Base-by-base conservation (phyloP, 257 asterid genomes). In the Solanum neorickii region DNA sequence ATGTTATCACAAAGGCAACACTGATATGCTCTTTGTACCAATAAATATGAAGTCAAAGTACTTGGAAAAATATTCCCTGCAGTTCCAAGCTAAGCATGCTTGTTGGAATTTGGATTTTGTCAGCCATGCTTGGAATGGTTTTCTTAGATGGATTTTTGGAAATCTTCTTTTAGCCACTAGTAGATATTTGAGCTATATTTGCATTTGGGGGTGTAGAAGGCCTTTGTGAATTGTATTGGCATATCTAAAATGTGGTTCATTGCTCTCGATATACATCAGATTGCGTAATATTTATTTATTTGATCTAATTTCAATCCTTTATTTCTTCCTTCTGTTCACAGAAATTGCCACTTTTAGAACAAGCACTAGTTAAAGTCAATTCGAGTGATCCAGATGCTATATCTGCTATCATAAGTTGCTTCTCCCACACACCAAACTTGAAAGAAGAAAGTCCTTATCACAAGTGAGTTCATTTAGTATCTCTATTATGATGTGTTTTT, bases 351-450 rank as follows among this genome's bases (percentile, higher is more conserved):
- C 86, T 84, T 75, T 87, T 97, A 69, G 98, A 95, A 89, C 92
- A 90, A 87, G 94, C 93, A 87, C 90, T 95, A 33, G 29, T 89
- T 77, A 88, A 86, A 89, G 94, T 92, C 89, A 91, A 92, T 91
- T 87, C 98, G 31, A 90, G 94, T 88, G 97, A 91, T 91, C 95
- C 95, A 49, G 87, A 88, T 83, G 89, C 88, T 82, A 92, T 95
- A 72, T 91, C 98, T 88, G 82, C 95, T 68, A 91, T 86, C 83
- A 94, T 97, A 46, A 87, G 60, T 78, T 87, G 89, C 78, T 95
- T 92, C 89, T 92, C 99, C 20, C 76, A 86, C 31, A 86, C 44
- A 70, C 98, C 99, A 86, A 88, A 78, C 73, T 87, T 94, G 93
- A 95, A 94, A 86, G 87, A 85, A 89, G 89, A 86, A 47, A 94